Evolutionary conservation across 2,329 filamentous ascomycete species (phyloP).

Genomic region (Neofusicoccum parvum): DNA sequence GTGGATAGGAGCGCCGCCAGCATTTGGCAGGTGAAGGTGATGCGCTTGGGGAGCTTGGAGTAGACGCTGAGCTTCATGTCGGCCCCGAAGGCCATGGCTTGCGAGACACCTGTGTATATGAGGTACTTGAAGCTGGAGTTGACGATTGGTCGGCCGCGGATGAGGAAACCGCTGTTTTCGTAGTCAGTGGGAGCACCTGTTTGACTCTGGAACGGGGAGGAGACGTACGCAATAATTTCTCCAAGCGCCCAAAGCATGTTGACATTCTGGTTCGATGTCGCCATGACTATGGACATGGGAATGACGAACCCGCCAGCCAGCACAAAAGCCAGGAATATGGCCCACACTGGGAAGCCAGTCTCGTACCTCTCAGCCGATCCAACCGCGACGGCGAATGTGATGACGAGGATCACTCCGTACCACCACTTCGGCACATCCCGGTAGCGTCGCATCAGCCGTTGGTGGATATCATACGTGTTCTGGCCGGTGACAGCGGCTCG

Average conservation of each 20-base stretch:
- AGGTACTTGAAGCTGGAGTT: conserved; percentile 54
- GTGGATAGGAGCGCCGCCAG: conserved; percentile 67
- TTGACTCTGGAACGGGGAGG: conserved; percentile 18
- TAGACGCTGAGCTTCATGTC: conserved; percentile 44
- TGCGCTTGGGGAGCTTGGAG: conserved; percentile 64
- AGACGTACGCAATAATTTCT: conserved; percentile 42
- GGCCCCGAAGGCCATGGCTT: conserved; percentile 10
- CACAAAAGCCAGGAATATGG: conserved; percentile 28
- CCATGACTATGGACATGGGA: conserved; percentile 13
- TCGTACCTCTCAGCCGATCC: conserved; percentile 30
- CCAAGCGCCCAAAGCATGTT: conserved; percentile 58
- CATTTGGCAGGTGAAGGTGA: conserved; percentile 68
- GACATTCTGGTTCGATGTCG: conserved; percentile 11
- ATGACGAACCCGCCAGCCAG: conserved; percentile 59
- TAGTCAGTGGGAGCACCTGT: background rate
- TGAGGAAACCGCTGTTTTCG: conserved; percentile 54
- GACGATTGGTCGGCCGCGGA: conserved; percentile 51
- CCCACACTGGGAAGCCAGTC: conserved; percentile 45
- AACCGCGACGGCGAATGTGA: conserved; percentile 46
- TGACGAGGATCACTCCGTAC: conserved; percentile 55
- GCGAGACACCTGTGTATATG: conserved; percentile 16
- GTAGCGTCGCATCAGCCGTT: conserved; percentile 37
- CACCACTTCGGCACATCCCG: conserved; percentile 38
- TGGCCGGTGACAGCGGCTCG: conserved; percentile 25
- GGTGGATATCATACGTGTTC: conserved; percentile 32